Base-by-base conservation (phyloP, 2,329 filamentous ascomycete species). In the Alternaria consortialis region DNA sequence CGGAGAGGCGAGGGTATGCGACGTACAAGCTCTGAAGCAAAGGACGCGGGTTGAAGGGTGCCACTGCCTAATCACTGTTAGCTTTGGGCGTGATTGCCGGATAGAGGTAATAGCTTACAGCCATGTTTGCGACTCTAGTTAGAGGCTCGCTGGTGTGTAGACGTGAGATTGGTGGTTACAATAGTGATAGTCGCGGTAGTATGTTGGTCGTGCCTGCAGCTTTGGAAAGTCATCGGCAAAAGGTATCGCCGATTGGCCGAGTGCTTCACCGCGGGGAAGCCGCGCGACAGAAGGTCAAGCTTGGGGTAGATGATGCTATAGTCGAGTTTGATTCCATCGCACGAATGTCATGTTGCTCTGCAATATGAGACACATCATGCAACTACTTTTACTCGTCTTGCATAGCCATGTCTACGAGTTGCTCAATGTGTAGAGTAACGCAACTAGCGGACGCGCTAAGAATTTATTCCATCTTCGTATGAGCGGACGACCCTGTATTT, bases 41-140 rank as follows among this genome's bases (percentile, higher is more conserved):
- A 43, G 95, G 95, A 80, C 94, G 92, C 77, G 95, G 95, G 86
- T 99, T 99, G 76, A 98, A 86, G 66, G 95, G 95, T 80, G 96
- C 90, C 84, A 96, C 70, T 48, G 70, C 66, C 72, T 76, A 51
- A 5, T 12, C 5, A 3, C 1, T 2, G 54, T 76, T 65, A 75
- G 70, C 62, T n/a, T 36, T 54, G 53, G 37, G 44, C 40, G 34
- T 2, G n/a, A 27, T 3, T 8, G 15, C 6, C 1, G 3, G 5
- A 6, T 0, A 4, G 12, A 32, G 9, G 8, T 12, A 23, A 20
- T 29, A 25, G 53, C 62, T 56, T 75, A 80, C 80, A 73, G 77
- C 78, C 79, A 81, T 81, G 59, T 47, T 79, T 70, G 66, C 62
- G 62, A 68, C 62, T 46, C 54, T 34, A 31, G 15, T 20, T 40